phyloP scores from a whole-genome alignment of 208 protist genomes.

The Phytomonas sp. region DNA sequence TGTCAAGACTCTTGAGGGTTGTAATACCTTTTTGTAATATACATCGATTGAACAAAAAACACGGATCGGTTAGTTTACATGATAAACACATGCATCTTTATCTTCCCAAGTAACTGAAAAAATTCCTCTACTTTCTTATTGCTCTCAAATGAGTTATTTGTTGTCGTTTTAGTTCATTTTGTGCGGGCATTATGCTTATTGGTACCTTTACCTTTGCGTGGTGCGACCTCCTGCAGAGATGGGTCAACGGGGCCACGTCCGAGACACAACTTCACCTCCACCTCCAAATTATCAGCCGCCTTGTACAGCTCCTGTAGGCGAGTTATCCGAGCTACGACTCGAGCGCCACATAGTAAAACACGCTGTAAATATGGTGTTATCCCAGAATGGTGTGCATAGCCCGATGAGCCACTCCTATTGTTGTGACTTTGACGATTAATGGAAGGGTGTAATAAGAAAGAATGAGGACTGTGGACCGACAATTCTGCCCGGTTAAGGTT shows the following conservation, averaged over 20 bases:
- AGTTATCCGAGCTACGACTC: constrained; percentile 1
- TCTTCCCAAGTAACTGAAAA: background rate
- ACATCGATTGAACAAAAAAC: background rate
- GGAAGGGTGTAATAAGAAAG: background rate
- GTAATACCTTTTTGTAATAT: background rate
- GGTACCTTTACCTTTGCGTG: background rate
- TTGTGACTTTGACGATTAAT: background rate
- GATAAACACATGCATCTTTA: background rate
- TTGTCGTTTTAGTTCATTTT: background rate
- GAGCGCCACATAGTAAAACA: background rate
- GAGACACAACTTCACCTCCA: background rate
- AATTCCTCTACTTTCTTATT: background rate
- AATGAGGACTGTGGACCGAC: background rate
- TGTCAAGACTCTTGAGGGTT: background rate
- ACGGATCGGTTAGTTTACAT: background rate
- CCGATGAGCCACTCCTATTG: background rate
- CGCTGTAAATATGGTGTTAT: background rate
- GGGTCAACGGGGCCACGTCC: background rate
- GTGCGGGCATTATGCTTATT: background rate
- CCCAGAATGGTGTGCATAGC: background rate
- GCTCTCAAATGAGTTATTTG: background rate
- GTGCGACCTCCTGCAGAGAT: background rate
- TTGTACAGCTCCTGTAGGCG: background rate
- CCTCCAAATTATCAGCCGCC: background rate
- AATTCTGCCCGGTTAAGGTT: background rate